Percentiles rank a stretch among this genome's conserved stretches.
phyloP scores from a whole-genome alignment of 2,329 filamentous ascomycete species.

The Trichoderma breve region DNA sequence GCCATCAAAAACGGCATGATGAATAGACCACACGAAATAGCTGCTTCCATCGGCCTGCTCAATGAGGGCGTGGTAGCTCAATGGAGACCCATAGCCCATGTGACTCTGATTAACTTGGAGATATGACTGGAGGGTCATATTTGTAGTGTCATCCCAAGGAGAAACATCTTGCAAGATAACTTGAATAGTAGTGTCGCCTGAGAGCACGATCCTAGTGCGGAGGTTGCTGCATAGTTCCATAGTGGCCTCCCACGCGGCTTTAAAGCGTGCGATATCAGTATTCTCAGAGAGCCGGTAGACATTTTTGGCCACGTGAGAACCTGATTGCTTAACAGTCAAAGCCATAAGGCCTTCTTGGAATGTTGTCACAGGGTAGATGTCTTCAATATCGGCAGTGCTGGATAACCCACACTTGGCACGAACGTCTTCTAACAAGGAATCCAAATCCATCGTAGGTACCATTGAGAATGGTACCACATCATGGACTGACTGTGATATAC shows the following conservation, averaged over 20 bases:
- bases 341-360: constrained; percentile 40
- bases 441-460: background rate
- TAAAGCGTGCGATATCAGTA: constrained; percentile 21
- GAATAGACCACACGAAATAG: constrained; percentile 12
- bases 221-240: constrained; percentile 23
- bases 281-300: constrained; percentile 15
- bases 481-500: background rate
- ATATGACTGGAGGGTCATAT: constrained; percentile 4
- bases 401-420: background rate
- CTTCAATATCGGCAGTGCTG: constrained; percentile 10
- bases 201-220: constrained; percentile 24
- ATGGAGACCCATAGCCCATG: constrained; percentile 9
- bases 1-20: constrained; percentile 14
- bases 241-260: constrained; percentile 22
- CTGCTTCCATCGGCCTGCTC: background rate
- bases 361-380: constrained; percentile 39
- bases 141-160: background rate
- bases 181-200: constrained; percentile 12
- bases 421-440: background rate
- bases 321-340: constrained; percentile 25
- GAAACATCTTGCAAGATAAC: constrained; percentile 19
- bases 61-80: background rate
- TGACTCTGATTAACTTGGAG: background rate
- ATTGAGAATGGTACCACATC: background rate
- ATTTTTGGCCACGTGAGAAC: constrained; percentile 25